Evolutionary conservation across 208 protist species (phyloP).

Genomic region (Leishmania mexicana): DNA sequence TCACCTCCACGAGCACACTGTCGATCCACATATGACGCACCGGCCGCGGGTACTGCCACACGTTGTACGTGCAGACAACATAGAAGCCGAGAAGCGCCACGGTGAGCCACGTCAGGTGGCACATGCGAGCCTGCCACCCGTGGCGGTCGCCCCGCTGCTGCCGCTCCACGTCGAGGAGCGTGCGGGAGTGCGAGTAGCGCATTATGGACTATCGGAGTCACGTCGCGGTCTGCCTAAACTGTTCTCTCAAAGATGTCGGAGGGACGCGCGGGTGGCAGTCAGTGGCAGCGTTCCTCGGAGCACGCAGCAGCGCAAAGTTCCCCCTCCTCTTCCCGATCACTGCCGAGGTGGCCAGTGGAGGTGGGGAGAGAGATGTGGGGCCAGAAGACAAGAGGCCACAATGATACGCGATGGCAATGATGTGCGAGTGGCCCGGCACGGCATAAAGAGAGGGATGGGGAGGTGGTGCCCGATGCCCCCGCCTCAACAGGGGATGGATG

Average conservation of each 20-base stretch:
- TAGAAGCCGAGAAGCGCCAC: slow-evolving; percentile 17
- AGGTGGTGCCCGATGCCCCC: not conserved
- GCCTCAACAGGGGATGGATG: not conserved
- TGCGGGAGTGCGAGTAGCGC: slow-evolving; percentile 33
- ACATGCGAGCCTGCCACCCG: slow-evolving; percentile 11
- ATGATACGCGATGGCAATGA: not conserved
- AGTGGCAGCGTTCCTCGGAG: not conserved
- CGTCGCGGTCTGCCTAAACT: not conserved
- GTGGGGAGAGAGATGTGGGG: not conserved
- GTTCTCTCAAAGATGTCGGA: not conserved
- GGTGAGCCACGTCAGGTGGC: slow-evolving; percentile 26
- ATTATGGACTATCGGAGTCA: not conserved
- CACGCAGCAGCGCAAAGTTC: not conserved
- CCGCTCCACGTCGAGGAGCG: slow-evolving; percentile 31
- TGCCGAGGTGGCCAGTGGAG: not conserved
- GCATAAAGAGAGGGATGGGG: not conserved
- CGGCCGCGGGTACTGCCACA: slow-evolving; percentile 41
- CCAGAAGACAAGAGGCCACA: not conserved
- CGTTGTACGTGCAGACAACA: slow-evolving; percentile 15
- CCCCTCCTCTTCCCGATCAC: not conserved
- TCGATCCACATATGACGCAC: slow-evolving; percentile 67
- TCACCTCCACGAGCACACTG: slow-evolving; percentile 72
- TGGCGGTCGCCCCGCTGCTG: slow-evolving; percentile 18
- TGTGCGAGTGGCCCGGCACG: not conserved
- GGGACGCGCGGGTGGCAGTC: not conserved